These are phyloP conservation scores for Dendrocalamus latiflorus DNA, from an alignment of 202 grass and related monocot genomes.

Conservation along the genomic window DNA sequence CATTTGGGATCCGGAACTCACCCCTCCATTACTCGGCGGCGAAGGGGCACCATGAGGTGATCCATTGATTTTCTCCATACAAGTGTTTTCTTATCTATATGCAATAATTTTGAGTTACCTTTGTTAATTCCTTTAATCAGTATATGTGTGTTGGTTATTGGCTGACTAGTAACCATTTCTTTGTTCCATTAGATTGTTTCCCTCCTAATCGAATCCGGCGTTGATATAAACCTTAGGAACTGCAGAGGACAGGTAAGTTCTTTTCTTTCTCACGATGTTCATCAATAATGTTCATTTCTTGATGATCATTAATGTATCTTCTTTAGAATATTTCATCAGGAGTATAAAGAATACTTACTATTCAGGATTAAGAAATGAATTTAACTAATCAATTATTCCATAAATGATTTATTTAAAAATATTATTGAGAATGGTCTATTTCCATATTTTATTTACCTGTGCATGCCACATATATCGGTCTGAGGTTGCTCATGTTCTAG, in stretches of 20 bases:
- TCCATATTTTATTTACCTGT: constrained; percentile 13
- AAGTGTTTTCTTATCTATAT: constrained; percentile 7
- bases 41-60: constrained; percentile 92
- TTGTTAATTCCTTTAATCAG: neutral
- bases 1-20: constrained; percentile 87
- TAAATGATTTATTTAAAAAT: neutral
- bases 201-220: constrained; percentile 87
- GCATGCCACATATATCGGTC: constrained; percentile 7
- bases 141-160: neutral
- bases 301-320: neutral
- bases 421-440: neutral
- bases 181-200: constrained; percentile 62
- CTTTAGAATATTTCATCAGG: neutral
- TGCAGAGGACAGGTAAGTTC: constrained; percentile 68
- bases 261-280: constrained; percentile 8
- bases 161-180: constrained; percentile 26
- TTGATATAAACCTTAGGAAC: constrained; percentile 96
- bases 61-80: neutral
- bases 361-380: neutral
- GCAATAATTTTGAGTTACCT: neutral
- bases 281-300: constrained; percentile 10
- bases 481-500: neutral
- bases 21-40: constrained; percentile 95
- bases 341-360: neutral
- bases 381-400: neutral